phyloP scores from a whole-genome alignment of 2,329 filamentous ascomycete genomes.

The Aschersonia sp. region DNA sequence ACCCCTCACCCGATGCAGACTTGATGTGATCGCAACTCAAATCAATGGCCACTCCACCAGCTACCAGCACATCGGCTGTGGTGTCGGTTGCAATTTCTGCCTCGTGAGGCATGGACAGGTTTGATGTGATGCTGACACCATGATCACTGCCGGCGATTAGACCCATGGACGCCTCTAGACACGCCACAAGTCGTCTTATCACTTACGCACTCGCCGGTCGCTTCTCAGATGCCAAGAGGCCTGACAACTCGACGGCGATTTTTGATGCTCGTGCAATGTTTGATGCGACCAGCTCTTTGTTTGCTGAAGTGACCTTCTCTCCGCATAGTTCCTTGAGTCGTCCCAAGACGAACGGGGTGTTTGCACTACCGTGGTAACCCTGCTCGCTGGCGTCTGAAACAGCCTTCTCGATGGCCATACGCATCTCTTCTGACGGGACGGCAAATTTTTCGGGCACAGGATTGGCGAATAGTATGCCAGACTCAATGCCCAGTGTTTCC shows the following conservation, averaged over 20 bases:
- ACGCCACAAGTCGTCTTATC: conserved; percentile 3
- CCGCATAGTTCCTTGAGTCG: conserved; percentile 69
- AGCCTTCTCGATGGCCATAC: conserved; percentile 52
- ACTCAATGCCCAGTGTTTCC: conserved; percentile 54
- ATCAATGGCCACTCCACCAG: conserved; percentile 82
- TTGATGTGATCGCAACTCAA: conserved; percentile 62
- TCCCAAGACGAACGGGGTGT: conserved; percentile 71
- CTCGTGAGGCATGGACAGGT: background rate
- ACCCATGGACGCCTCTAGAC: conserved; percentile 6
- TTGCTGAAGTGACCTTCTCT: conserved; percentile 58
- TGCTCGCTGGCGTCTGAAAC: conserved; percentile 48
- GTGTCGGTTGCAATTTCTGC: conserved; percentile 5
- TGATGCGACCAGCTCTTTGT: conserved; percentile 44
- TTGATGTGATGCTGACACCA: background rate
- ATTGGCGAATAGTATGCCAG: conserved; percentile 79
- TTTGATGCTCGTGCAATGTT: conserved; percentile 42
- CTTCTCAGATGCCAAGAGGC: conserved; percentile 19
- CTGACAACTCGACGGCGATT: conserved; percentile 37
- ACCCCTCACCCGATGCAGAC: conserved; percentile 12
- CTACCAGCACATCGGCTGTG: conserved; percentile 60
- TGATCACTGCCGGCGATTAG: conserved; percentile 20
- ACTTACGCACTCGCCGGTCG: conserved; percentile 22
- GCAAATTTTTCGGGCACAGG: conserved; percentile 61
- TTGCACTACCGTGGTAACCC: conserved; percentile 57
- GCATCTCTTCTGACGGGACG: conserved; percentile 59